These are phyloP conservation scores for Gnomoniopsis sp. DNA, from an alignment of 2,329 filamentous ascomycete species.

Conservation along the genomic window DNA sequence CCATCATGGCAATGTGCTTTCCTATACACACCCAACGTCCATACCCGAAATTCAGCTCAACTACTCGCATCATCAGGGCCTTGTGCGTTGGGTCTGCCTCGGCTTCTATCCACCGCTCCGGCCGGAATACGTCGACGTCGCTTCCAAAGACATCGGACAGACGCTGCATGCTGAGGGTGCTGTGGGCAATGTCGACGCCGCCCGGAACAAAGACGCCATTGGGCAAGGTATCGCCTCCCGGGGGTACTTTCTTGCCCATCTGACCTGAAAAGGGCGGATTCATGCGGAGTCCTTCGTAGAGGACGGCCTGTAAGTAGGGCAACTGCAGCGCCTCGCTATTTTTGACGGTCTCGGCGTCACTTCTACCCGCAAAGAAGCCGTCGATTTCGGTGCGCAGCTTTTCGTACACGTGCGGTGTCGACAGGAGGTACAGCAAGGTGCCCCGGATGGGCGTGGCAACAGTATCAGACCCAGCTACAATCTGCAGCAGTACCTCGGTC, in stretches of 20 bases:
- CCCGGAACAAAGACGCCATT: conserved; percentile 14
- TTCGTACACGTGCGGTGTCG: conserved; percentile 36
- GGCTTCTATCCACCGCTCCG: conserved; percentile 44
- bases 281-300: conserved; percentile 48
- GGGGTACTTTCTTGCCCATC: conserved; percentile 24
- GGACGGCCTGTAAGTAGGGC: conserved; percentile 47
- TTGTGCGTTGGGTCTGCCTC: conserved; percentile 30
- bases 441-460: conserved; percentile 9
- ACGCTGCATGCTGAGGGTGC: conserved; percentile 60
- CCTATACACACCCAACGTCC: conserved; percentile 27
- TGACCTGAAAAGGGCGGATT: conserved; percentile 35
- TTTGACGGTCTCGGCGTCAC: conserved; percentile 21
- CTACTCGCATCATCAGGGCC: conserved; percentile 40
- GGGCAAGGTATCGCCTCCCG: conserved; percentile 26
- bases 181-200: conserved; percentile 14
- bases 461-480: conserved; percentile 14
- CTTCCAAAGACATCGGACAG: conserved; percentile 52
- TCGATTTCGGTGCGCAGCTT: conserved; percentile 46
- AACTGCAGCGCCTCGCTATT: conserved; percentile 28
- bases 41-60: conserved; percentile 48
- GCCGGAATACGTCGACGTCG: conserved; percentile 43
- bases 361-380: conserved; percentile 29
- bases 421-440: conserved; percentile 37
- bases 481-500: conserved; percentile 28
- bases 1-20: conserved; percentile 13